Evolutionary conservation across 345 rosid species (phyloP), one percentile per base, ranked within the genome.

Genomic region (Brassica carinata): DNA sequence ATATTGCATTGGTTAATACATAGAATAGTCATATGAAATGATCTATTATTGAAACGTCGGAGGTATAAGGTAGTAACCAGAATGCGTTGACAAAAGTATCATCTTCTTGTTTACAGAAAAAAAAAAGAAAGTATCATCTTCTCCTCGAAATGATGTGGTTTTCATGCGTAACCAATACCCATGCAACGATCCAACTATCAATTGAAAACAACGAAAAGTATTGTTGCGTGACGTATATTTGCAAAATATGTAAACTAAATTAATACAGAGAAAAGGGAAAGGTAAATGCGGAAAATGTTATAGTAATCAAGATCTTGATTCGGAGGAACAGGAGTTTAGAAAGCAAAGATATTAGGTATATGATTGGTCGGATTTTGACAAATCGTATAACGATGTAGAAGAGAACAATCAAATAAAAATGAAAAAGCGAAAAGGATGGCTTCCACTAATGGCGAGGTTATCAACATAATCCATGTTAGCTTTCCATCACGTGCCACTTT

Each of bases 401-500:
- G 4, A 67, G 23, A 59, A 59, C 48, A 59, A 72, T 27, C 31
- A 57, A 71, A 64, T n/a, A 27, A 71, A 19, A 66, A 1, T 7
- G 3, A n/a, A 36, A 73, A 14, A 14, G 4, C 0, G 19, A 58
- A 65, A 68, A 40, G 33, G 78, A 74, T 69, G 79, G 83, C 71
- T 80, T 69, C 65, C 79, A 80, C 75, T 74, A 15, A 59, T 67
- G 74, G 14, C 29, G 67, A 67, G n/a, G 78, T 73, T 59, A 73
- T 68, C 30, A 73, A 69, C 26, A 79, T 73, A 80, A 80, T 74
- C 79, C 69, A 74, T 69, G 18, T 48, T 74, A 63, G 59, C 79
- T 74, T 63, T 64, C 8, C 3, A 63, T 74, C 79, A 80, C 83
- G 83, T 69, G 83, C 83, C 75, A 69, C 83, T 80, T 80, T 74